phyloP scores from a whole-genome alignment of 164 flowering plant species.

The Platanus orientalis region DNA sequence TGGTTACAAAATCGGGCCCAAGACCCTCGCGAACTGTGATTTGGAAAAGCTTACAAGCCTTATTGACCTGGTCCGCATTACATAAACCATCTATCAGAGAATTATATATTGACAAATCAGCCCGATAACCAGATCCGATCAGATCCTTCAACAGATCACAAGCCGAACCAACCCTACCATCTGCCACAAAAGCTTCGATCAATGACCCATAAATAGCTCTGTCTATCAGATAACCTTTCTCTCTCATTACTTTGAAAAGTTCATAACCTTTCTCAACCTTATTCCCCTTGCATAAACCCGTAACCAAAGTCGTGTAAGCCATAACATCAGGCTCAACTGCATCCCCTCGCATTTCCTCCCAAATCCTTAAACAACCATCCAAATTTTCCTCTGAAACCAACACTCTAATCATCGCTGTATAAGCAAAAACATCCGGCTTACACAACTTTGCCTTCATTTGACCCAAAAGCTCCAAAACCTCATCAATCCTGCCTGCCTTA shows the following conservation, averaged over 20 bases:
- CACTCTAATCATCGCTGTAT: conserved; percentile 76
- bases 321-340: conserved; percentile 72
- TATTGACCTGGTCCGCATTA: conserved; percentile 47
- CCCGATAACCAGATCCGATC: conserved; percentile 73
- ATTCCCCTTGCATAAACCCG: conserved; percentile 63
- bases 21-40: conserved; percentile 62
- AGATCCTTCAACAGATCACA: conserved; percentile 77
- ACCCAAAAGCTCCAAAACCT: conserved; percentile 52
- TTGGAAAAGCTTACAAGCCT: conserved; percentile 69
- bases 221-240: conserved; percentile 66
- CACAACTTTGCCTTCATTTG: conserved; percentile 67
- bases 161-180: conserved; percentile 60
- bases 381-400: conserved; percentile 51
- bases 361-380: conserved; percentile 73
- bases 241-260: conserved; percentile 73
- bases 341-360: conserved; percentile 86
- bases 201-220: conserved; percentile 65
- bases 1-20: conserved; percentile 58
- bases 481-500: conserved; percentile 57
- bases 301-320: conserved; percentile 71
- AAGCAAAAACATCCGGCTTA: conserved; percentile 94
- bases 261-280: conserved; percentile 56
- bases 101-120: conserved; percentile 78
- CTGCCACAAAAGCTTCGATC: conserved; percentile 68
- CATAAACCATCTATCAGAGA: conserved; percentile 78